Conservation (phyloP, 192 early-diverging fungal species). For the Rhizophagus prolifer region DNA sequence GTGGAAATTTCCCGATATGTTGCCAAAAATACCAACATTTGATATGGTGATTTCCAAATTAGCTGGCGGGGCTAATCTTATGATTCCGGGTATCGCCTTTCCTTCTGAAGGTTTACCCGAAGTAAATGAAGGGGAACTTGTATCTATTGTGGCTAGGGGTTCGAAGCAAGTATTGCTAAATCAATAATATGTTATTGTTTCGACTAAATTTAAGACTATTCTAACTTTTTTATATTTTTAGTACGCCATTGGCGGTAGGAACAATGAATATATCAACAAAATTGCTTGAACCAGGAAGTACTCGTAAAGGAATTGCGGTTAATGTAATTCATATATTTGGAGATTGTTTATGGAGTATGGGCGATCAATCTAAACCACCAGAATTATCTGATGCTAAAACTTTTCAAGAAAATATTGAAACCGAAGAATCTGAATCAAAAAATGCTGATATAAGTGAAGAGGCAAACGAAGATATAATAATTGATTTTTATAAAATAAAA, state of each 20-base stretch:
- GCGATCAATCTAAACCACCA: slow-evolving; percentile 63
- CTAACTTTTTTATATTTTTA: neutral
- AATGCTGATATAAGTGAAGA: slow-evolving; percentile 22
- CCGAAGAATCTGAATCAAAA: slow-evolving; percentile 33
- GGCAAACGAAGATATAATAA: neutral
- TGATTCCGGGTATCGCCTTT: slow-evolving; percentile 72
- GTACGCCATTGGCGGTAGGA: slow-evolving; percentile 66
- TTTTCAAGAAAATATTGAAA: slow-evolving; percentile 27
- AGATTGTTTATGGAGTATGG: slow-evolving; percentile 80
- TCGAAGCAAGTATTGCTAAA: slow-evolving; percentile 38
- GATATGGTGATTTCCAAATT: slow-evolving; percentile 68
- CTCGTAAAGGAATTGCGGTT: slow-evolving; percentile 78
- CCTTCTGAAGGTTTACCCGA: slow-evolving; percentile 45
- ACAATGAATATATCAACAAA: slow-evolving; percentile 59
- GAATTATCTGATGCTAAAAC: slow-evolving; percentile 31
- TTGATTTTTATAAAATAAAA: no score
- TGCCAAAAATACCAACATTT: slow-evolving; percentile 69
- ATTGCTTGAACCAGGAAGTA: slow-evolving; percentile 20
- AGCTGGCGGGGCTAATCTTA: slow-evolving; percentile 79
- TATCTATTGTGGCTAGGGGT: slow-evolving; percentile 55
- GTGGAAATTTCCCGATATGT: slow-evolving; percentile 67
- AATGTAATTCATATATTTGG: slow-evolving; percentile 70
- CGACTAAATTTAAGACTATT: neutral
- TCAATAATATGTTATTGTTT: slow-evolving; percentile 1
- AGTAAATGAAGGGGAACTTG: slow-evolving; percentile 51